These are phyloP conservation scores for Naganishia kalamii DNA, from an alignment of 768 basidiomycete species.

Conservation along the genomic window DNA sequence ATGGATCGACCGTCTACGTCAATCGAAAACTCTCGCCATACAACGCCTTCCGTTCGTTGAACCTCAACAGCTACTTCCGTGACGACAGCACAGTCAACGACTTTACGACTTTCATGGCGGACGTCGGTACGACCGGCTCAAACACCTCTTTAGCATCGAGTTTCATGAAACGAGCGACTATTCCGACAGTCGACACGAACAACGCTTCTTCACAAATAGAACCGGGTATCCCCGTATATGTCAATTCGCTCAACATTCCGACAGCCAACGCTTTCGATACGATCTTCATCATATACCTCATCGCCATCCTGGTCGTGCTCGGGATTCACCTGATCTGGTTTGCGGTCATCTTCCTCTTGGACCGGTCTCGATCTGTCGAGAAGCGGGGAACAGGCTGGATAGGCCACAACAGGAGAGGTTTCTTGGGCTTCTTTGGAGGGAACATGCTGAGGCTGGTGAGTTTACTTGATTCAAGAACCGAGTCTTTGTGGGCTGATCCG, in stretches of 20 bases:
- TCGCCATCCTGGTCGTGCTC: constrained; percentile 59
- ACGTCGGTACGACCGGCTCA: constrained; percentile 7
- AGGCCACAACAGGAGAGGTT: constrained; percentile 28
- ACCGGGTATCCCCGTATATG: constrained; percentile 76
- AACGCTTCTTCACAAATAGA: constrained; percentile 50
- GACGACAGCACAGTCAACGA: constrained; percentile 40
- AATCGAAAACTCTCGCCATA: constrained; percentile 77
- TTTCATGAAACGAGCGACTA: constrained; percentile 28
- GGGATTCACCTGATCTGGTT: constrained; percentile 56
- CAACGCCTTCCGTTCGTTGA: constrained; percentile 48
- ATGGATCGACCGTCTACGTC: constrained; percentile 65
- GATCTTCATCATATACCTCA: constrained; percentile 66
- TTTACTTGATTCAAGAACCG: background rate
- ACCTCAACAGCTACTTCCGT: constrained; percentile 53
- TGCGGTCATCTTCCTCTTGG: constrained; percentile 46
- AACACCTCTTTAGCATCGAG: background rate
- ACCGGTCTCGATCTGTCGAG: constrained; percentile 38
- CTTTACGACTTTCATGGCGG: constrained; percentile 23
- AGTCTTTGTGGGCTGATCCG: background rate
- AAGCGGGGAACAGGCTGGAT: constrained; percentile 33
- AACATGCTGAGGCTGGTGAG: constrained; percentile 59
- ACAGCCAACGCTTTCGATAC: constrained; percentile 87
- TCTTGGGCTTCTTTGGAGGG: constrained; percentile 36
- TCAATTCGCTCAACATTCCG: constrained; percentile 68
- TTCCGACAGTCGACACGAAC: constrained; percentile 30